Conservation (phyloP, 2,329 filamentous ascomycete species). For the Scorias spongiosa region DNA sequence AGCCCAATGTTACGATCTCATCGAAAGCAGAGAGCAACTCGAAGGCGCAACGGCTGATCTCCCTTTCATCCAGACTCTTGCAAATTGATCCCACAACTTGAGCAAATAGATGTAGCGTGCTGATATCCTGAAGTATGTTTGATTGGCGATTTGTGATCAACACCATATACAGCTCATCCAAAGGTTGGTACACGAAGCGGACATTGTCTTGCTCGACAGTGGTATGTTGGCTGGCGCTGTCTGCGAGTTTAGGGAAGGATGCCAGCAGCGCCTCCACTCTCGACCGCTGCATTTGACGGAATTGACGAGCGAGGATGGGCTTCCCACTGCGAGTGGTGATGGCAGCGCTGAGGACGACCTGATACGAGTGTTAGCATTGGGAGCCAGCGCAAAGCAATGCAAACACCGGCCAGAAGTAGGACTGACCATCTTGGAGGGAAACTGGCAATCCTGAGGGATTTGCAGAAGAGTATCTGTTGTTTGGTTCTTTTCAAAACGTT, state of each 20-base stretch:
- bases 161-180: conserved; percentile 99
- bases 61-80: conserved; percentile 87
- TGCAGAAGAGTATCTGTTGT: too few species aligned
- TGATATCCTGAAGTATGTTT: conserved; percentile 98
- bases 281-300: conserved; percentile 92
- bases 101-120: conserved; percentile 92
- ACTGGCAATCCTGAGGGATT: not conserved
- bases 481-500: too few species aligned
- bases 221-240: conserved; percentile 91
- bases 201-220: conserved; percentile 99
- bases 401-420: not conserved
- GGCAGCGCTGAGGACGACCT: conserved; percentile 97
- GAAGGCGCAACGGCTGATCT: conserved; percentile 89
- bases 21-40: conserved; percentile 94
- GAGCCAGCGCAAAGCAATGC: not conserved
- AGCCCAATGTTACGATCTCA: conserved; percentile 88
- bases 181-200: conserved; percentile 95
- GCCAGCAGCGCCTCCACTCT: conserved; percentile 92
- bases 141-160: conserved; percentile 98
- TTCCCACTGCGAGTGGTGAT: conserved; percentile 98
- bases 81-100: conserved; percentile 95
- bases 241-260: conserved; percentile 93
- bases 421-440: not conserved
- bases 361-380: not conserved
- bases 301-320: conserved; percentile 93